phyloP scores from a whole-genome alignment of 352 stramenopile genomes.

The Phytophthora pini region DNA sequence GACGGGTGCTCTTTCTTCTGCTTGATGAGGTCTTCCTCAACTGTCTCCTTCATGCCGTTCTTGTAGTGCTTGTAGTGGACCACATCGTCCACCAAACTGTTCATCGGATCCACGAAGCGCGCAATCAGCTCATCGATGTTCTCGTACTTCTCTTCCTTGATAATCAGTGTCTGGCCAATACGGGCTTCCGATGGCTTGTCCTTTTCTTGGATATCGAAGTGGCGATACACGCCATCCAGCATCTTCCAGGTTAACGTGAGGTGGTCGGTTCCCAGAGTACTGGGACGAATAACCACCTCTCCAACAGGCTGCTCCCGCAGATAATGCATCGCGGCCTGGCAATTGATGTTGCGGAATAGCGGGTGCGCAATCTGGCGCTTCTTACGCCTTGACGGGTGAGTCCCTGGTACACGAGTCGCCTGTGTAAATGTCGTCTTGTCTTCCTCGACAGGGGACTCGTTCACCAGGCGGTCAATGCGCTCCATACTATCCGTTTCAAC shows the following conservation, averaged over 20 bases:
- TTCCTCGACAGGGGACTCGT: slow-evolving; percentile 75
- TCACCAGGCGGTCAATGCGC: slow-evolving; percentile 80
- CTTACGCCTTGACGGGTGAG: slow-evolving; percentile 72
- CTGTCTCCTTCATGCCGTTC: slow-evolving; percentile 65
- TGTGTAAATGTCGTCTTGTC: slow-evolving; percentile 66
- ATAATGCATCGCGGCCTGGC: slow-evolving; percentile 81
- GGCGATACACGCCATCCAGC: slow-evolving; percentile 84
- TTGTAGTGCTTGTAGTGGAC: slow-evolving; percentile 90
- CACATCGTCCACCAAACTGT: slow-evolving; percentile 87
- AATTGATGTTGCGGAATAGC: slow-evolving; percentile 90
- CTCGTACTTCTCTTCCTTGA: slow-evolving; percentile 90
- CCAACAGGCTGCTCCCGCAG: slow-evolving; percentile 79
- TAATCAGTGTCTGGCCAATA: slow-evolving; percentile 79
- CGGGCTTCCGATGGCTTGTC: slow-evolving; percentile 88
- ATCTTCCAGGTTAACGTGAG: slow-evolving; percentile 92
- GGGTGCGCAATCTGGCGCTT: slow-evolving; percentile 88
- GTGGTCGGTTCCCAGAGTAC: slow-evolving; percentile 83
- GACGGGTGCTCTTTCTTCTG: slow-evolving; percentile 89
- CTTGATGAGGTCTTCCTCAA: slow-evolving; percentile 89
- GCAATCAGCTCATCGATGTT: slow-evolving; percentile 91
- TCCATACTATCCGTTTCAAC: slow-evolving; percentile 74
- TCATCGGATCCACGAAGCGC: slow-evolving; percentile 91
- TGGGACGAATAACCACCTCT: slow-evolving; percentile 88
- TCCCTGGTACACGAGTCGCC: slow-evolving; percentile 33
- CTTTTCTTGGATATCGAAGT: slow-evolving; percentile 90